phyloP scores from a whole-genome alignment of 306 rosid genomes.

The Calophaca sinica region DNA sequence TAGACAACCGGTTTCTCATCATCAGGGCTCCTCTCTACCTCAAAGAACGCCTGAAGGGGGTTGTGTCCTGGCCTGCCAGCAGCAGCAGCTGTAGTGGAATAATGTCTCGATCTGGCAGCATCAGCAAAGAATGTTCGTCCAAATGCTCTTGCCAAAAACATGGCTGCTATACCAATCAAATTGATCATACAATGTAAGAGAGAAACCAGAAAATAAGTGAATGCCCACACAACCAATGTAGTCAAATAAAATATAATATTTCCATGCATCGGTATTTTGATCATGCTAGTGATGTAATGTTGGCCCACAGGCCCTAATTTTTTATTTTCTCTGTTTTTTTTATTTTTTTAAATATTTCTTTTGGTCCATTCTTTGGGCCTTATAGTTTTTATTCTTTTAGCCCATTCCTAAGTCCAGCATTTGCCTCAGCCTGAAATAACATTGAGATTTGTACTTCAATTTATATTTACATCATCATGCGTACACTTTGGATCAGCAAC shows the following conservation, averaged over 20 bases:
- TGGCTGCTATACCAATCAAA: constrained; percentile 29
- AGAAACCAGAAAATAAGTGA: constrained; percentile 25
- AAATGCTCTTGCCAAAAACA: constrained; percentile 64
- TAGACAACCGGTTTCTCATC: constrained; percentile 81
- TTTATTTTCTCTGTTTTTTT: too few relatives aligned
- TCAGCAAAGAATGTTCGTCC: constrained; percentile 64
- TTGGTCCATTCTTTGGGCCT: too few relatives aligned
- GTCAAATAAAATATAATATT: constrained; percentile 33
- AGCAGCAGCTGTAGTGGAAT: constrained; percentile 47
- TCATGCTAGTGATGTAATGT: too few relatives aligned
- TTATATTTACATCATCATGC: too few relatives aligned
- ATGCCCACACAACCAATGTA: constrained; percentile 5
- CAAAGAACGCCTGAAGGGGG: constrained; percentile 87
- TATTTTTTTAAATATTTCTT: too few relatives aligned
- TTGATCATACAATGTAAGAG: constrained; percentile 33
- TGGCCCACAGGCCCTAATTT: too few relatives aligned
- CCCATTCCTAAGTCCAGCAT: too few relatives aligned
- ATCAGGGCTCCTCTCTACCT: constrained; percentile 67
- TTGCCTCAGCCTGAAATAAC: too few relatives aligned
- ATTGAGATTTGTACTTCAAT: too few relatives aligned
- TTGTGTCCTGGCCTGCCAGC: constrained; percentile 52
- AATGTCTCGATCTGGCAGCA: constrained; percentile 66
- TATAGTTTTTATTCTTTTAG: too few relatives aligned
- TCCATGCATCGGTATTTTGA: neutral
- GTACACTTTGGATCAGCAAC: too few relatives aligned